Conservation (phyloP, 2,329 filamentous ascomycete genomes). For the Neocatenulostroma microsporum region DNA sequence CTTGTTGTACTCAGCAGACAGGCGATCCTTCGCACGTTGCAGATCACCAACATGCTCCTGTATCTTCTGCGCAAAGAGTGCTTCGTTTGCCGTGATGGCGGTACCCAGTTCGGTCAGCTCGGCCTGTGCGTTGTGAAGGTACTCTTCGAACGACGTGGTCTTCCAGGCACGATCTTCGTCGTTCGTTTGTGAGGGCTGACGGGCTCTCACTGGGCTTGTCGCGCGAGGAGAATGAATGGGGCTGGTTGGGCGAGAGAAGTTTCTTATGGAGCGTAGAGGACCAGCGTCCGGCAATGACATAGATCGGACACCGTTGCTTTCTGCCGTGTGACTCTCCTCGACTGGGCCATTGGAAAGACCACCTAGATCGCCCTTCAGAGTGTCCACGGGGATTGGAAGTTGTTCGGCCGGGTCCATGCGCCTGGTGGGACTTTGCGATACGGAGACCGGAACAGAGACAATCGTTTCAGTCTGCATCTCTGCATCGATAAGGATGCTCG, state of each 20-base stretch:
- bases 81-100: conserved; percentile 29
- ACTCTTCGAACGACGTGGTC: conserved; percentile 29
- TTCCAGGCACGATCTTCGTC: conserved; percentile 10
- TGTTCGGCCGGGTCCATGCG: neutral
- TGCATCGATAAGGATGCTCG: conserved; percentile 9
- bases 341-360: too few species aligned
- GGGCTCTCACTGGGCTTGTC: neutral
- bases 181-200: neutral
- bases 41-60: conserved; percentile 31
- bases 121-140: conserved; percentile 25
- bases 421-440: neutral
- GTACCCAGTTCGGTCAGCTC: conserved; percentile 29
- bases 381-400: neutral
- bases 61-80: conserved; percentile 29
- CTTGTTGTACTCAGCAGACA: conserved; percentile 27
- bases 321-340: too few species aligned
- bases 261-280: too few species aligned
- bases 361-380: too few species aligned
- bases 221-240: too few species aligned
- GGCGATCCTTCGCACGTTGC: conserved; percentile 28
- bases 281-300: too few species aligned
- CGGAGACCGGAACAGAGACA: neutral
- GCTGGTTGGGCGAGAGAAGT: too few species aligned
- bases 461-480: conserved; percentile 16
- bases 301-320: too few species aligned